phyloP scores from a whole-genome alignment of 192 early-diverging fungal species.

The Paraglomus occultum region DNA sequence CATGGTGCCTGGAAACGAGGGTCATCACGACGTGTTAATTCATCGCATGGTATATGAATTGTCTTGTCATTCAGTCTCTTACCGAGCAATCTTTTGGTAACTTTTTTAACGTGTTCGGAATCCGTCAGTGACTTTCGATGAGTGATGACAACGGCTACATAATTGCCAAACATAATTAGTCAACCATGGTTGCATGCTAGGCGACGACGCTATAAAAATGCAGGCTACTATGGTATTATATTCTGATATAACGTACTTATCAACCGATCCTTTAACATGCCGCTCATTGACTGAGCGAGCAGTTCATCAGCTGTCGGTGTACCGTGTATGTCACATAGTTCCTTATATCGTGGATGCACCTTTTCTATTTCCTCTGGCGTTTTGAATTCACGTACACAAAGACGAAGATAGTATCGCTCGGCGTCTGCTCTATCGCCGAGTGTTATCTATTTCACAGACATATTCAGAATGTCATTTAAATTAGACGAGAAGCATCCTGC shows the following conservation, averaged over 20 bases:
- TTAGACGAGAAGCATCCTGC: too few species aligned
- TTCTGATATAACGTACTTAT: constrained; percentile 28
- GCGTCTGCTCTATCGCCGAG: constrained; percentile 41
- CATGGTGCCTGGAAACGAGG: constrained; percentile 50
- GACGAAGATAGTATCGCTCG: constrained; percentile 51
- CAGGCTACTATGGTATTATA: neutral
- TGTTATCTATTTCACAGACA: constrained; percentile 35
- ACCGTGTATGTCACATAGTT: constrained; percentile 49
- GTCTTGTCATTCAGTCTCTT: too few species aligned
- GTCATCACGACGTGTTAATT: too few species aligned
- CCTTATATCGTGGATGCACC: constrained; percentile 48
- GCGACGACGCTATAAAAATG: too few species aligned
- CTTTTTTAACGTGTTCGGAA: constrained; percentile 28
- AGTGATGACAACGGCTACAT: constrained; percentile 28
- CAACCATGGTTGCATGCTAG: neutral
- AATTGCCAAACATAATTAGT: neutral
- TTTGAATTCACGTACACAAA: constrained; percentile 36
- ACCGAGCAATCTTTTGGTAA: constrained; percentile 32
- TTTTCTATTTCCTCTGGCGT: constrained; percentile 37
- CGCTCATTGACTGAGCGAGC: constrained; percentile 37
- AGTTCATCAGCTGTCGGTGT: constrained; percentile 36
- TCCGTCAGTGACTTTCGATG: constrained; percentile 4
- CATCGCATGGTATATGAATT: too few species aligned
- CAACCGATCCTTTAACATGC: constrained; percentile 43
- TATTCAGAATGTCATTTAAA: too few species aligned